phyloP scores from a whole-genome alignment of 805 yeast genomes.

The Ascoidea asiatica region DNA sequence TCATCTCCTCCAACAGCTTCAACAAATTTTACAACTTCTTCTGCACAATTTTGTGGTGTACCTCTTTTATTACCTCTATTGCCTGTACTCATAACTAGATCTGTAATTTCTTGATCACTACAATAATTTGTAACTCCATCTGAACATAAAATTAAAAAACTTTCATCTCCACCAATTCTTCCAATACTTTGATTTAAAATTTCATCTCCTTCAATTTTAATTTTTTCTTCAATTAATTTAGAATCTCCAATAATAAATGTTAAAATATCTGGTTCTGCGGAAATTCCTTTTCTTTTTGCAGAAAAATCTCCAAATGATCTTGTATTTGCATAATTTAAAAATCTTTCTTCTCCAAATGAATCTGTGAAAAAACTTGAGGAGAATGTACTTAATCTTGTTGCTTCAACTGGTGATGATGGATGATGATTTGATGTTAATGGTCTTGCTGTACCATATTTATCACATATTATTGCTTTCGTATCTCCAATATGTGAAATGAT shows the following conservation, averaged over 20 bases:
- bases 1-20: constrained; percentile 87
- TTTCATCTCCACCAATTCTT: constrained; percentile 67
- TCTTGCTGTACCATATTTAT: constrained; percentile 66
- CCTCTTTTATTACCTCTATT: constrained; percentile 54
- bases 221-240: constrained; percentile 18
- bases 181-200: constrained; percentile 14
- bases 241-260: constrained; percentile 58
- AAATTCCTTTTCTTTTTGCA: constrained; percentile 72
- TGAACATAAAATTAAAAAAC: constrained; percentile 67
- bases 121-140: constrained; percentile 81
- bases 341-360: constrained; percentile 87
- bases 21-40: constrained; percentile 71
- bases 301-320: constrained; percentile 83
- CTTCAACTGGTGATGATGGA: constrained; percentile 72
- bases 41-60: constrained; percentile 76
- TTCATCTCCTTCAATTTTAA: constrained; percentile 10
- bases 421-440: constrained; percentile 74
- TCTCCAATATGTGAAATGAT: constrained; percentile 89
- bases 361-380: constrained; percentile 60
- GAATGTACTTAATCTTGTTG: constrained; percentile 52
- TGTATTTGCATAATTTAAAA: constrained; percentile 73
- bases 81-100: constrained; percentile 61
- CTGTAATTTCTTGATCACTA: constrained; percentile 86
- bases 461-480: constrained; percentile 78
- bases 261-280: constrained; percentile 83